Evolutionary conservation across 2,329 filamentous ascomycete species (phyloP).

Genomic region (Fulvia fulva): DNA sequence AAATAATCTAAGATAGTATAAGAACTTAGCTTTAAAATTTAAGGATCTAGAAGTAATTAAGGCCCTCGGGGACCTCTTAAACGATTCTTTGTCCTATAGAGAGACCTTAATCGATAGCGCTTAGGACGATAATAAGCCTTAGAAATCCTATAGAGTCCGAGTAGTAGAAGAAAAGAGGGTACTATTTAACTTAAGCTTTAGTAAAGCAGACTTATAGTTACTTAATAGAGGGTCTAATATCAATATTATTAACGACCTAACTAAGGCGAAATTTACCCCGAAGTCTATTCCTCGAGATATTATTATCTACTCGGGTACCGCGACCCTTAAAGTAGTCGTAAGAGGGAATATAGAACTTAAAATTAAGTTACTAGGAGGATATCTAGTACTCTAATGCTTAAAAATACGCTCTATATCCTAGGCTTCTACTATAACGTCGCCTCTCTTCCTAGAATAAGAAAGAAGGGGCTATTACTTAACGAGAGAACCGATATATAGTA

Average conservation of each 20-base stretch:
- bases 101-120: no score
- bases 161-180: background rate
- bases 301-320: background rate
- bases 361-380: background rate
- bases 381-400: background rate
- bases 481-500: background rate
- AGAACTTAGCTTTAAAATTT: background rate
- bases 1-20: background rate
- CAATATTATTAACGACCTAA: background rate
- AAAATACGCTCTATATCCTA: background rate
- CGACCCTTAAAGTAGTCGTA: background rate
- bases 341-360: background rate
- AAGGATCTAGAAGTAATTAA: background rate
- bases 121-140: background rate
- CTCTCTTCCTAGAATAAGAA: background rate
- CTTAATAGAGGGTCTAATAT: background rate
- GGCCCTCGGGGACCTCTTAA: background rate
- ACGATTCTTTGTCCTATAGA: background rate
- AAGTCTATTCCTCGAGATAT: background rate
- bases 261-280: background rate
- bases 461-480: background rate
- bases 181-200: background rate
- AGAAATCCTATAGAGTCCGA: background rate
- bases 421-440: background rate
- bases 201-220: background rate